Evolutionary conservation across 768 basidiomycete genomes (phyloP).

Genomic region (Tylopilus vinaceipallidus): DNA sequence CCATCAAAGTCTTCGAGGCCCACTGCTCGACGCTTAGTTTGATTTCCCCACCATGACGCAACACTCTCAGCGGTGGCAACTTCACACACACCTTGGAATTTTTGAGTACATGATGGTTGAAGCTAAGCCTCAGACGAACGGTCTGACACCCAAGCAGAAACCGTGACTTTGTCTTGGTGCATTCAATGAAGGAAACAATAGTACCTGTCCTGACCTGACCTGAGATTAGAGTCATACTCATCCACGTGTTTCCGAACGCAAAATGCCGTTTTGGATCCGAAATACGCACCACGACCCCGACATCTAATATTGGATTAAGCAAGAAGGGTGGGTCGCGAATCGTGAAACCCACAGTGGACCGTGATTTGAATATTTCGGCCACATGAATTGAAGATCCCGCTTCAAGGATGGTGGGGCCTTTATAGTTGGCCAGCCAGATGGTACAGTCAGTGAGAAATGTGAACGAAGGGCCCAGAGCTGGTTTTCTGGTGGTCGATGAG

Average conservation of each 20-base stretch:
- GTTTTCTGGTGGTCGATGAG: constrained; percentile 47
- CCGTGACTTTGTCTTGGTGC: no score
- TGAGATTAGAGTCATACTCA: neutral
- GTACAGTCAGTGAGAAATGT: constrained; percentile 70
- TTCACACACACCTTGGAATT: no score
- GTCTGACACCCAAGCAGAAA: no score
- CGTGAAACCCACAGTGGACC: constrained; percentile 32
- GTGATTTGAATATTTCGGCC: constrained; percentile 45
- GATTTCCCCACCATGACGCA: no score
- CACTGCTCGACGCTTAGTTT: no score
- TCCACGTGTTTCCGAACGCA: constrained; percentile 11
- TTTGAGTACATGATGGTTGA: no score
- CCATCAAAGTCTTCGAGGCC: no score
- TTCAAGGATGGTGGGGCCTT: constrained; percentile 13
- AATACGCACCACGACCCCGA: constrained; percentile 41
- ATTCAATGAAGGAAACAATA: no score
- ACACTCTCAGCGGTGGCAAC: no score
- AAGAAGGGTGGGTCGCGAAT: neutral
- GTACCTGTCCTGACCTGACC: no score
- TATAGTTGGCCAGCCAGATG: constrained; percentile 56
- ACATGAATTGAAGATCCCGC: constrained; percentile 27
- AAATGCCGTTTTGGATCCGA: constrained; percentile 35
- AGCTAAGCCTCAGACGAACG: no score
- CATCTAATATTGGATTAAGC: constrained; percentile 27
- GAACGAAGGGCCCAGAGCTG: constrained; percentile 76